These are phyloP conservation scores for Bruguiera hainesii DNA, from an alignment of 441 rosid genomes.

Conservation along the genomic window DNA sequence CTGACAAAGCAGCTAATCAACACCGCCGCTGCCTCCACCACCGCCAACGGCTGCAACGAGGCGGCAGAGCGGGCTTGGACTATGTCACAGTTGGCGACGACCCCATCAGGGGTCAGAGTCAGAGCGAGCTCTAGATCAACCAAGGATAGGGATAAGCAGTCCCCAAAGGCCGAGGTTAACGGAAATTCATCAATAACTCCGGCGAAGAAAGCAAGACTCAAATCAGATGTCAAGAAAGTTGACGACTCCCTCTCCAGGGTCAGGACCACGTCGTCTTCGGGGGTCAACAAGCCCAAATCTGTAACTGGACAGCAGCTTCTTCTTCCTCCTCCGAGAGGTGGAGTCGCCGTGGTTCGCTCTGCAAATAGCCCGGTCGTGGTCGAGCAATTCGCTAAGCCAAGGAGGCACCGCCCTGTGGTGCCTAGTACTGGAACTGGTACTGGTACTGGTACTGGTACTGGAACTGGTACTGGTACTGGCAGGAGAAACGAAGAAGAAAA, in stretches of 20 bases:
- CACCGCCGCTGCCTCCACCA: slow-evolving; percentile 11
- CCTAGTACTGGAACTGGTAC: slow-evolving; percentile 12
- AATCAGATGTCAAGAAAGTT: slow-evolving; percentile 40
- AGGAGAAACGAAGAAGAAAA: slow-evolving; percentile 34
- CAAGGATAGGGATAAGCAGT: too few species aligned
- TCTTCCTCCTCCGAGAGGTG: too few species aligned
- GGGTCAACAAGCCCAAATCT: slow-evolving; percentile 41
- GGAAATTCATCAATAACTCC: slow-evolving; percentile 7
- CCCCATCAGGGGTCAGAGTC: slow-evolving; percentile 44
- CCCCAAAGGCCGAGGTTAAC: slow-evolving; percentile 24
- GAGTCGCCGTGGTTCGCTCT: slow-evolving; percentile 23
- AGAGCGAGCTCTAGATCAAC: slow-evolving; percentile 28
- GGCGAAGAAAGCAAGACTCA: slow-evolving; percentile 31
- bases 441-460: not conserved
- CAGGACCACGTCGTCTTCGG: slow-evolving; percentile 35
- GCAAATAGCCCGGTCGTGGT: slow-evolving; percentile 30
- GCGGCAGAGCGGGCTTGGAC: too few species aligned
- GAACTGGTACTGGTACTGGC: not conserved
- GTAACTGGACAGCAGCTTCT: slow-evolving; percentile 19
- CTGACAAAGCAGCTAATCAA: too few species aligned
- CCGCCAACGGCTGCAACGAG: not conserved
- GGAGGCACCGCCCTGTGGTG: slow-evolving; percentile 32
- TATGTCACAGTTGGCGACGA: slow-evolving; percentile 28
- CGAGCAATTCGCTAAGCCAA: slow-evolving; percentile 56
- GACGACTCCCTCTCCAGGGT: slow-evolving; percentile 16